Evolutionary conservation across 495 filamentous ascomycete species (phyloP), one percentile per base, ranked within the genome.

Genomic region (Apodospora peruviana): DNA sequence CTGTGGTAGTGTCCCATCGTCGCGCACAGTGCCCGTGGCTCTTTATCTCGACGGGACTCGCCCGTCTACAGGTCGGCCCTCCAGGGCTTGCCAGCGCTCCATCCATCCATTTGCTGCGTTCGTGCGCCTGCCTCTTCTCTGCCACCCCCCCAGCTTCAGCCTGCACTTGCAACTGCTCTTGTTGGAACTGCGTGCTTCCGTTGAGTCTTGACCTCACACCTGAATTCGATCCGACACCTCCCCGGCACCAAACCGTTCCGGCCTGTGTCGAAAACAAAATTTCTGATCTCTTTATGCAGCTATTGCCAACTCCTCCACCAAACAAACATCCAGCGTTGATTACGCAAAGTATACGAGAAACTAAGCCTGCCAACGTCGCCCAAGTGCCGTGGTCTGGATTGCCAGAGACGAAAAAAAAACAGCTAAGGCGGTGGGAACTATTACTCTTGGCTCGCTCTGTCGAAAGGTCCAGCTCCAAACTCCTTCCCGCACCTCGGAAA

Each of bases 191-290:
- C 27, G 7, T 50, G 7, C 27, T 32, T 14, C 27, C 27, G 14
- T 32, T n/a, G n/a, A n/a, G n/a, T n/a, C 14, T 14, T 14, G 7
- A 32, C 27, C 27, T 7, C 42, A 24, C 47, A 49, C 43, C 47
- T 43, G 36, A 50, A 53, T 52, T 53, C 37, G 38, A 53, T 55
- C 48, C 34, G 40, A 46, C 57, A 61, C 62, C 60, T 60, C 65
- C 63, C 64, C 62, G 64, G 65, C 61, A 65, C 56, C 62, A 61
- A 57, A 61, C 61, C 48, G 55, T 64, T 64, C 60, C 63, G 60
- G 49, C 42, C 40, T 61, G 64, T 62, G 60, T 63, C 59, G 64
- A 70, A 57, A 60, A 56, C 37, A 40, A 43, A 61, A 59, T 68
- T 65, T 47, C 50, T 47, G 40, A 52, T 60, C 64, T 60, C 64